Percentiles rank a stretch among this genome's conserved stretches.
phyloP scores from a whole-genome alignment of 192 early-diverging fungal species.

The Geranomyces michiganensis region DNA sequence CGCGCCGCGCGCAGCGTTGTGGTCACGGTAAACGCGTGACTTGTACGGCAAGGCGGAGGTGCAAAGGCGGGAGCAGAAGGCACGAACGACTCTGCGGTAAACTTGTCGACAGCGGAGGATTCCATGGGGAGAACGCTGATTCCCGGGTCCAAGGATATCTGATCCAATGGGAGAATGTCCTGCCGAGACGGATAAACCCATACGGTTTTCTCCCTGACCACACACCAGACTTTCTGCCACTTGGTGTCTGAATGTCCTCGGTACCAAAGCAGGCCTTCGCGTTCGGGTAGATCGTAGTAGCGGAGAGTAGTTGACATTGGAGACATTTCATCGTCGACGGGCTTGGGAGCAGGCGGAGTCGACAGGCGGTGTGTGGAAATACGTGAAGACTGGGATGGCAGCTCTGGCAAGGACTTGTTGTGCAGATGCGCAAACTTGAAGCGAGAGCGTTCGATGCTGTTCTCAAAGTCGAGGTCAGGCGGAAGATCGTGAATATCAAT shows the following conservation, averaged over 20 bases:
- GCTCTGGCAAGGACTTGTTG: background rate
- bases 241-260: background rate
- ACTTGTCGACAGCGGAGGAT: background rate
- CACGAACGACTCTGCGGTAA: background rate
- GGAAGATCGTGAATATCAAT: no score
- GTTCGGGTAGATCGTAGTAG: background rate
- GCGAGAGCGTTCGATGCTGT: no score
- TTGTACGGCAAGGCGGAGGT: no score
- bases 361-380: background rate
- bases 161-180: background rate
- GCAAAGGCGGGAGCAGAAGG: background rate
- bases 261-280: constrained; percentile 1
- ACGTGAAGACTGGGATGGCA: background rate
- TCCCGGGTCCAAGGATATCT: background rate
- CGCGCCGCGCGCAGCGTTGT: background rate
- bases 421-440: no score
- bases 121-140: background rate
- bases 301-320: background rate
- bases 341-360: background rate
- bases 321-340: background rate
- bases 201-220: background rate
- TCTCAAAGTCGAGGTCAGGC: no score
- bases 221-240: background rate
- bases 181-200: background rate
- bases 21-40: no score